These are phyloP conservation scores for Neofusicoccum kwambonambiense DNA, from an alignment of 2,329 filamentous ascomycete genomes.

Conservation along the genomic window DNA sequence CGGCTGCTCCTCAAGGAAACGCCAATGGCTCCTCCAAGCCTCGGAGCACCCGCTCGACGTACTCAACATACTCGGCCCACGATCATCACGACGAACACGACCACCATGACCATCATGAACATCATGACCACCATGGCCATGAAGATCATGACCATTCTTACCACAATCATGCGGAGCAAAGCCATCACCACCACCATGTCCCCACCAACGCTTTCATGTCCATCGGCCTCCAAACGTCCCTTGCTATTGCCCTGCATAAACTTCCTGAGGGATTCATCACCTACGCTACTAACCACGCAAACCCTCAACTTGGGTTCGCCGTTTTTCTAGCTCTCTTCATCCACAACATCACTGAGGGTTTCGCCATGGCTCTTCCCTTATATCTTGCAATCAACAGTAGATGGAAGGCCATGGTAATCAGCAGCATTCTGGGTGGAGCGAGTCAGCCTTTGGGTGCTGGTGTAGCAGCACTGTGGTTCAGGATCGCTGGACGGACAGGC, in stretches of 20 bases:
- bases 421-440: slow-evolving; percentile 77
- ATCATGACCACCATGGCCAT: slow-evolving; percentile 14
- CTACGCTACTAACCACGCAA: slow-evolving; percentile 96
- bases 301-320: slow-evolving; percentile 80
- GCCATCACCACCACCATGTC: slow-evolving; percentile 84
- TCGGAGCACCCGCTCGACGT: neutral
- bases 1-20: slow-evolving; percentile 15
- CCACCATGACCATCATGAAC: slow-evolving; percentile 22
- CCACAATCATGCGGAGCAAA: slow-evolving; percentile 9
- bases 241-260: slow-evolving; percentile 95
- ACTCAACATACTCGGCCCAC: slow-evolving; percentile 18
- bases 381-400: slow-evolving; percentile 87
- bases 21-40: slow-evolving; percentile 11
- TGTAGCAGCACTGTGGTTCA: slow-evolving; percentile 83
- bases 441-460: slow-evolving; percentile 85
- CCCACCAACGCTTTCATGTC: slow-evolving; percentile 90
- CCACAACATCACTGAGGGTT: slow-evolving; percentile 97
- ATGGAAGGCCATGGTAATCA: slow-evolving; percentile 79
- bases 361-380: slow-evolving; percentile 86
- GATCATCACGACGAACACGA: slow-evolving; percentile 20
- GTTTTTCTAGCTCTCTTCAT: slow-evolving; percentile 96
- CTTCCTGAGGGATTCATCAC: slow-evolving; percentile 86
- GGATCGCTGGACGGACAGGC: slow-evolving; percentile 57
- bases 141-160: slow-evolving; percentile 18
- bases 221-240: slow-evolving; percentile 92